Percentiles rank a stretch among this genome's conserved stretches.
Conservation (phyloP, 2,329 filamentous ascomycete species). For the Chaetomium sp. region DNA sequence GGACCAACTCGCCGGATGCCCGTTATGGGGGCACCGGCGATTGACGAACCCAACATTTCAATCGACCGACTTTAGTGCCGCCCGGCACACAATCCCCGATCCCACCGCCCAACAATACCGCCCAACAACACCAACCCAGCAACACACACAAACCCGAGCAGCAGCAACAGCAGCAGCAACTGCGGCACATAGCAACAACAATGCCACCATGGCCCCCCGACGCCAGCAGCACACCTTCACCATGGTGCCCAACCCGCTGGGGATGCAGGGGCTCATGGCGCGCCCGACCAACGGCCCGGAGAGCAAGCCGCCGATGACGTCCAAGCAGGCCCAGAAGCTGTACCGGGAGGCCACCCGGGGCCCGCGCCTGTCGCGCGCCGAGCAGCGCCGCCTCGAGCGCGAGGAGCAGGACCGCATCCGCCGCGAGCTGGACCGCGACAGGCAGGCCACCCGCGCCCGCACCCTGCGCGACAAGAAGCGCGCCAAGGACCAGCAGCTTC, state of each 20-base stretch:
- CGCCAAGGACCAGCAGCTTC: conserved; percentile 54
- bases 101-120: background rate
- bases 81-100: background rate
- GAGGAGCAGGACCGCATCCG: conserved; percentile 58
- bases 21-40: background rate
- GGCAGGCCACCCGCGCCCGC: conserved; percentile 48
- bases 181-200: background rate
- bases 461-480: conserved; percentile 57
- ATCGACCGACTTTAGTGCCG: background rate
- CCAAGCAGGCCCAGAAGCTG: conserved; percentile 51
- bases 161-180: background rate
- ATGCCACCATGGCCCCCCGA: conserved; percentile 39
- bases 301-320: conserved; percentile 50
- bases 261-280: conserved; percentile 32
- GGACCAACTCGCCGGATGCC: background rate
- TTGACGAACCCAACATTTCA: background rate
- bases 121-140: background rate
- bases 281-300: conserved; percentile 23
- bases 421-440: conserved; percentile 54
- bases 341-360: conserved; percentile 47
- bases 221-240: conserved; percentile 45
- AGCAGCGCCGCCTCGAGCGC: conserved; percentile 46
- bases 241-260: conserved; percentile 41
- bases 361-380: conserved; percentile 48
- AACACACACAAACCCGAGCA: background rate